Evolutionary conservation across 805 yeast species (phyloP).

Genomic region (Candida mattraensis): DNA sequence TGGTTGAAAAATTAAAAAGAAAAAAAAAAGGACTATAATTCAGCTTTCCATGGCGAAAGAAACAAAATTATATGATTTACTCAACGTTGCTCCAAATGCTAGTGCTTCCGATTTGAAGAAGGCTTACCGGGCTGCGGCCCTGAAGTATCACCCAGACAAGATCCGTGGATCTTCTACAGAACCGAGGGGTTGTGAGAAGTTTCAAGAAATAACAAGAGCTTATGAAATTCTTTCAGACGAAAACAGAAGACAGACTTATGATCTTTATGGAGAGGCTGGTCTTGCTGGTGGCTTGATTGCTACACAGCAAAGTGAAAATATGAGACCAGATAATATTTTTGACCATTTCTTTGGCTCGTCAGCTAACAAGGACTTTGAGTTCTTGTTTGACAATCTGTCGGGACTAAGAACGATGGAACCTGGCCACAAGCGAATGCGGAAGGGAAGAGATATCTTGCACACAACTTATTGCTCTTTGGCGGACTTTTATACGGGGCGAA

Average conservation of each 20-base stretch:
- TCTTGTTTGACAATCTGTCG: constrained; percentile 3
- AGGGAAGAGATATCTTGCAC: constrained; percentile 59
- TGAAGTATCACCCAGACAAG: constrained; percentile 89
- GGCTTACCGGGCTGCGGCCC: constrained; percentile 82
- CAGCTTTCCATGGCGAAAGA: constrained; percentile 62
- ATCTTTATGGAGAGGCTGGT: constrained; percentile 84
- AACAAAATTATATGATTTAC: constrained; percentile 66
- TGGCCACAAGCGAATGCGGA: constrained; percentile 18
- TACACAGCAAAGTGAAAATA: constrained; percentile 6
- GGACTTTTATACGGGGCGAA: constrained; percentile 60
- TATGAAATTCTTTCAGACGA: constrained; percentile 83
- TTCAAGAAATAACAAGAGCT: constrained; percentile 94
- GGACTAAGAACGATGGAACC: neutral
- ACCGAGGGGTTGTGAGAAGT: constrained; percentile 79
- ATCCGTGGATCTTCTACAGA: constrained; percentile 85
- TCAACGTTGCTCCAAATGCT: constrained; percentile 67
- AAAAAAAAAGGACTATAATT: constrained; percentile 1
- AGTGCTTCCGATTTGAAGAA: constrained; percentile 68
- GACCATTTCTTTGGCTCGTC: constrained; percentile 10
- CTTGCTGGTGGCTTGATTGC: constrained; percentile 1
- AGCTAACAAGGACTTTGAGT: neutral
- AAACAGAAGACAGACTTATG: constrained; percentile 83
- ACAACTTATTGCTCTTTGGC: constrained; percentile 49
- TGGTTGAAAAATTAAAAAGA: constrained; percentile 1
- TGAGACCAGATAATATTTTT: constrained; percentile 1